Evolutionary conservation across 805 yeast genomes (phyloP).

Genomic region (Metschnikowia corniflorae): DNA sequence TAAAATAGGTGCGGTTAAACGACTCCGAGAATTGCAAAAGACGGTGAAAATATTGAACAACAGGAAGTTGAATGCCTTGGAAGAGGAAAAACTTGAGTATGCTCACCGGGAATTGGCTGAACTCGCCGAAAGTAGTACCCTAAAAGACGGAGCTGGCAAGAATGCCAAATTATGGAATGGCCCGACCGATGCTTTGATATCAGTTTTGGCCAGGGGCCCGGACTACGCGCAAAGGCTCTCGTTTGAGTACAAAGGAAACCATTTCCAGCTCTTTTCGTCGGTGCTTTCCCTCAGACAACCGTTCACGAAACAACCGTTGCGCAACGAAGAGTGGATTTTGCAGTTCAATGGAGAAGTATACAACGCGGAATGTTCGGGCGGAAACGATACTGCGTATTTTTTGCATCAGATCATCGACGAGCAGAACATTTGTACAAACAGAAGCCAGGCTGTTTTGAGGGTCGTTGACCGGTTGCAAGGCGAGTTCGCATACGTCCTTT

Average conservation of each 20-base stretch:
- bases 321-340: slow-evolving; percentile 32
- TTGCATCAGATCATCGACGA: slow-evolving; percentile 29
- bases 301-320: slow-evolving; percentile 68
- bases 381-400: slow-evolving; percentile 65
- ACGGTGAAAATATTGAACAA: slow-evolving; percentile 14
- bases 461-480: slow-evolving; percentile 57
- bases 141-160: not conserved
- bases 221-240: slow-evolving; percentile 38
- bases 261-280: slow-evolving; percentile 54
- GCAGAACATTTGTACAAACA: not conserved
- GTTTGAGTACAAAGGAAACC: slow-evolving; percentile 3
- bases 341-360: slow-evolving; percentile 94
- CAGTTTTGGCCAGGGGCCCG: slow-evolving; percentile 58
- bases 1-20: slow-evolving; percentile 27
- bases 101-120: slow-evolving; percentile 6
- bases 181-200: not conserved
- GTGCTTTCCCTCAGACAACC: slow-evolving; percentile 81
- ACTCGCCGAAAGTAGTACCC: no score
- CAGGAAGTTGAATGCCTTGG: slow-evolving; percentile 23
- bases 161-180: not conserved
- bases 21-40: slow-evolving; percentile 26
- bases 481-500: slow-evolving; percentile 70
- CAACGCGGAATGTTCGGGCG: slow-evolving; percentile 45
- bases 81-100: slow-evolving; percentile 11
- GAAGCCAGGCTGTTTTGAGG: slow-evolving; percentile 23